Conservation (phyloP, 192 early-diverging fungal species). For the Entomortierella parvispora region DNA sequence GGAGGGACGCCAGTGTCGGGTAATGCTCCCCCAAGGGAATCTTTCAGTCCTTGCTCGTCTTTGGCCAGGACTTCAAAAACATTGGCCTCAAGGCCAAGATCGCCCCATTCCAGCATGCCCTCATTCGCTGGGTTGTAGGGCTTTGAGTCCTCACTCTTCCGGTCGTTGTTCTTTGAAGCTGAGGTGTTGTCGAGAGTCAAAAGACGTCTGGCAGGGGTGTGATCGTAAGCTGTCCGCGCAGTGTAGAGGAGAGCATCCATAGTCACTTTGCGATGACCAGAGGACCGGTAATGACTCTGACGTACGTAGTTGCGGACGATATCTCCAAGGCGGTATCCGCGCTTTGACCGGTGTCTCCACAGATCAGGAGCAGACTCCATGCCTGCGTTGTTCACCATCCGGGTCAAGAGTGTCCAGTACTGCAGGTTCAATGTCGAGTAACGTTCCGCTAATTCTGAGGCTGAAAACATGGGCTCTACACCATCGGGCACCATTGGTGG, state of each 20-base stretch:
- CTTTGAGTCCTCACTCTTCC: constrained; percentile 11
- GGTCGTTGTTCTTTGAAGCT: constrained; percentile 22
- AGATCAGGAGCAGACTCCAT: constrained; percentile 60
- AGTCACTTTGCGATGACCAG: constrained; percentile 38
- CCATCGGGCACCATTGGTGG: constrained; percentile 40
- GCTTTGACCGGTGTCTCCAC: constrained; percentile 63
- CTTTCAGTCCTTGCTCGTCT: constrained; percentile 41
- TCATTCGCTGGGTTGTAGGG: constrained; percentile 26
- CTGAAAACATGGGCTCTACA: constrained; percentile 28
- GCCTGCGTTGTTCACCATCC: constrained; percentile 61
- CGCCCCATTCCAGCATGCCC: constrained; percentile 35
- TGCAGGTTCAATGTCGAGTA: constrained; percentile 65
- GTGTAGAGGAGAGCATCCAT: constrained; percentile 61
- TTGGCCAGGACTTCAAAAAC: constrained; percentile 35
- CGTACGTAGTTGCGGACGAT: constrained; percentile 57
- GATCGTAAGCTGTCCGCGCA: constrained; percentile 56
- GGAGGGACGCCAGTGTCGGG: constrained; percentile 57
- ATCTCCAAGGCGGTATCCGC: constrained; percentile 54
- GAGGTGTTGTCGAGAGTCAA: constrained; percentile 4
- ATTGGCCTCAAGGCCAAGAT: constrained; percentile 38
- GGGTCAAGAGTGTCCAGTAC: constrained; percentile 65
- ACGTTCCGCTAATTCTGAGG: constrained; percentile 34
- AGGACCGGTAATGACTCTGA: constrained; percentile 35
- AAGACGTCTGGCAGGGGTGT: constrained; percentile 35
- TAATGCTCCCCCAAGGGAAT: constrained; percentile 39